Base-by-base conservation (phyloP, 768 basidiomycete species). In the Filobasidium floriforme region DNA sequence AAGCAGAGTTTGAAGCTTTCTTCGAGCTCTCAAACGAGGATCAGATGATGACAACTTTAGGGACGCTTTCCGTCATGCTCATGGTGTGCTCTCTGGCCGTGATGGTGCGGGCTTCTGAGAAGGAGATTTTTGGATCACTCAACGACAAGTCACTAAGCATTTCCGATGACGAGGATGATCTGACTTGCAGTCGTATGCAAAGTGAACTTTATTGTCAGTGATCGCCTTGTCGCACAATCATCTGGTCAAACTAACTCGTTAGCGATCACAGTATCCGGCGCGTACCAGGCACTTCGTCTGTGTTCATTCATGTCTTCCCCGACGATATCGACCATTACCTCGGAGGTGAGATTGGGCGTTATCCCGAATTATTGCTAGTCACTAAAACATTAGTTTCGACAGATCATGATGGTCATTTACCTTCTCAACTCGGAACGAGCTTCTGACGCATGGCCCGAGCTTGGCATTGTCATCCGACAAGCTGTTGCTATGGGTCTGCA, bases 291-390 rank as follows among this genome's bases (percentile, higher is more conserved):
- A 0, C 60, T 78, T 14, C 67, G 77, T 19, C 68, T 78, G 12
- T 77, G 75, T 61, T 76, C 76, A 1, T 78, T 75, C 70, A 59
- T 77, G 32, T 73, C 76, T 1, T 76, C 72, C 54, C 77, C 77
- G 24, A 77, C 72, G 5, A 67, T 78, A 4, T 59, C 69, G 18
- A 74, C 76, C 4, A 67, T 78, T 37, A 75, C 76, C 28, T 63
- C 73, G 9, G 73, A 73, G 51, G 66, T 73, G 40, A 43, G 65
- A 37, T 37, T 37, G 32, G n/a, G 32, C 32, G 32, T 37, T 9
- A 37, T 37, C 32, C 32, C 9, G 32, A 37, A 37, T 4, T 37
- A 9, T 37, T 37, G 32, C 32, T 37, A 3, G 32, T 4, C 32
- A 4, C 9, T 37, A 37, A 37, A n/a, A n/a, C n/a, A n/a, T n/a